Percentiles rank a stretch among this genome's conserved stretches.
Evolutionary conservation across 2,329 filamentous ascomycete genomes (phyloP).

Genomic region (Elsinoe ampelina): DNA sequence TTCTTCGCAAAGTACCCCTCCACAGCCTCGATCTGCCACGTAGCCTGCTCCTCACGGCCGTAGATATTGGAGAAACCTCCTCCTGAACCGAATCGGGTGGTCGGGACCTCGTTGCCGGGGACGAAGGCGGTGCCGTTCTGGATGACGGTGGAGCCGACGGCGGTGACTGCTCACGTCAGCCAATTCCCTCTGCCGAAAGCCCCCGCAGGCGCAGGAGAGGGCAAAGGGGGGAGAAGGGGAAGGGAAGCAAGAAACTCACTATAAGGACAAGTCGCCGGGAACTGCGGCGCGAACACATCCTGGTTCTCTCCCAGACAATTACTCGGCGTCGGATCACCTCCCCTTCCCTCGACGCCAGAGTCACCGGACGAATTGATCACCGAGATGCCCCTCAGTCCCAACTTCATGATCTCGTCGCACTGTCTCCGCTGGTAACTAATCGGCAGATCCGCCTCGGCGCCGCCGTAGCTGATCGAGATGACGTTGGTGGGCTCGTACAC

Average conservation of each 20-base stretch:
- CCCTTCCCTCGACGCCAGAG: slow-evolving; percentile 42
- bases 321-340: slow-evolving; percentile 27
- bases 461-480: slow-evolving; percentile 55
- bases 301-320: slow-evolving; percentile 23
- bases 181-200: no score
- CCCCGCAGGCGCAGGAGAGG: no score
- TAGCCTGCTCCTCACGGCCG: slow-evolving; percentile 18
- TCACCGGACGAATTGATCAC: slow-evolving; percentile 56
- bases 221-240: slow-evolving; percentile 34
- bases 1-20: slow-evolving; percentile 26
- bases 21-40: slow-evolving; percentile 33
- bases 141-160: slow-evolving; percentile 29
- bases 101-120: slow-evolving; percentile 30
- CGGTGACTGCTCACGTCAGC: slow-evolving; percentile 24
- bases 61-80: slow-evolving; percentile 31
- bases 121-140: slow-evolving; percentile 27
- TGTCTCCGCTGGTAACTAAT: slow-evolving; percentile 49
- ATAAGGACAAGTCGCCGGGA: slow-evolving; percentile 40
- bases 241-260: slow-evolving; percentile 31
- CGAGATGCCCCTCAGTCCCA: slow-evolving; percentile 55
- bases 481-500: slow-evolving; percentile 45
- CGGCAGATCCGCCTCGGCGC: slow-evolving; percentile 48
- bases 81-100: slow-evolving; percentile 34
- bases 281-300: slow-evolving; percentile 38
- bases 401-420: slow-evolving; percentile 54